Base-by-base conservation (phyloP, 1,284 basidiomycete genomes). In the Naganishia sp. region DNA sequence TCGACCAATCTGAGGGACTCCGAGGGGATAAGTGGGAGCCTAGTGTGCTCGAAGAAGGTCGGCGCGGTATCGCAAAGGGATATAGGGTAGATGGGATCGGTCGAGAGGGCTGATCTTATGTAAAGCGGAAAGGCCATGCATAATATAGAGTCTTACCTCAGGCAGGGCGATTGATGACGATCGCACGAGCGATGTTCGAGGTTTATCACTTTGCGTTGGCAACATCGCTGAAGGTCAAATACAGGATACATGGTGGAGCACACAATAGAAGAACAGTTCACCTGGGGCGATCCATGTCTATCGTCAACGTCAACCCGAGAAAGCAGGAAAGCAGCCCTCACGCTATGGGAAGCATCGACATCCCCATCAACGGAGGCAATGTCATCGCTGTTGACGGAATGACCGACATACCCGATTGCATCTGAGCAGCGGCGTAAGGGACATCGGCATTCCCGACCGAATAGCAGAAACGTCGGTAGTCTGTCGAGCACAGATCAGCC, bases 1-100 rank as follows among this genome's bases (percentile, higher is more conserved):
- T 99, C 13, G 94, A 98, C 70, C 82, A 86, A 33, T 84, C 90
- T 11, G 74, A 89, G 46, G 68, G 68, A 39, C 50, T 63, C 39
- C 45, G 46, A 15, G 61, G 44, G 16, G 94, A 92, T 0, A 81
- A 90, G 76, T 91, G 95, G 73, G 85, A 84, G 10, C 93, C 94
- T 0, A 86, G 89, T 68, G 74, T 87, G 54, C 80, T 99, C 63
- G 92, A 97, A 79, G 88, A 95, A 78, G 95, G 92, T 1, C 82
- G 92, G 66, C 90, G 85, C 70, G 95, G 95, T 4, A 90, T 96
- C 57, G 94, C 95, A 39, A 85, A 88, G 70, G 91, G 90, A 5
- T 98, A 99, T 77, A 81, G 83, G 16, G 82, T 78, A 68, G 79
- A 80, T 71, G 77, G 60, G 43, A 42, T 66, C 28, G 64, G 64